Evolutionary conservation across 1,139 yeast genomes (phyloP).

Genomic region (Kodamaea sp.): DNA sequence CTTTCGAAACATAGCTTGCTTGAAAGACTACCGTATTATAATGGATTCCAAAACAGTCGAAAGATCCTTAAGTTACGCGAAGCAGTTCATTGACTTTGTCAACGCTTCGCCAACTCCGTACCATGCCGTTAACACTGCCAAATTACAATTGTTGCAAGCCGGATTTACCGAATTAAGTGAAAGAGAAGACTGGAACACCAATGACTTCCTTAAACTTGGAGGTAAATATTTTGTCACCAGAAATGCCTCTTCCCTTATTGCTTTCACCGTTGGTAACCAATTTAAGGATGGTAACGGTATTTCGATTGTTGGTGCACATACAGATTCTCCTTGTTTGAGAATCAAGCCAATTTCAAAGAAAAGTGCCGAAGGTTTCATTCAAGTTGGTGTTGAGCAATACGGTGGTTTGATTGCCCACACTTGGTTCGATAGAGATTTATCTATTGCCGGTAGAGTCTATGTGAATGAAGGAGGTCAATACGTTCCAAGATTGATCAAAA

Average conservation of each 20-base stretch:
- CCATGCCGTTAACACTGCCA: conserved; percentile 77
- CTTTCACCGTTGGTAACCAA: conserved; percentile 74
- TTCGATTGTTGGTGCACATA: conserved; percentile 89
- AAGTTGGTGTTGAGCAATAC: conserved; percentile 89
- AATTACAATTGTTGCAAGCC: conserved; percentile 46
- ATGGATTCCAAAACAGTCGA: not conserved
- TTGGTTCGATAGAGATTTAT: conserved; percentile 91
- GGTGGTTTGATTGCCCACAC: conserved; percentile 95
- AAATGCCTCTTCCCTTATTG: conserved; percentile 83
- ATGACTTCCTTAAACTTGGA: conserved; percentile 43
- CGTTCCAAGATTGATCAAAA: conserved; percentile 68
- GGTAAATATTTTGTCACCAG: conserved; percentile 79
- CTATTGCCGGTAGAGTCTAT: conserved; percentile 89
- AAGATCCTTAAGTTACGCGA: conserved; percentile 35
- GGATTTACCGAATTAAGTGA: conserved; percentile 77
- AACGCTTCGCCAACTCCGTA: conserved; percentile 92
- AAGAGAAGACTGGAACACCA: conserved; percentile 62
- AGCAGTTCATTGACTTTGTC: conserved; percentile 70
- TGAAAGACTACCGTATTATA: too few species aligned
- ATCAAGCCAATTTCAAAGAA: conserved; percentile 86
- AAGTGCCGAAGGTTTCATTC: conserved; percentile 71
- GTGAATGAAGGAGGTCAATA: conserved; percentile 50
- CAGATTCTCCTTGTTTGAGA: conserved; percentile 90
- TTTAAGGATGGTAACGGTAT: conserved; percentile 82
- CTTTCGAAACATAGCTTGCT: too few species aligned